These are phyloP conservation scores for Podila horticola DNA, from an alignment of 192 early-diverging fungal genomes.

Conservation along the genomic window DNA sequence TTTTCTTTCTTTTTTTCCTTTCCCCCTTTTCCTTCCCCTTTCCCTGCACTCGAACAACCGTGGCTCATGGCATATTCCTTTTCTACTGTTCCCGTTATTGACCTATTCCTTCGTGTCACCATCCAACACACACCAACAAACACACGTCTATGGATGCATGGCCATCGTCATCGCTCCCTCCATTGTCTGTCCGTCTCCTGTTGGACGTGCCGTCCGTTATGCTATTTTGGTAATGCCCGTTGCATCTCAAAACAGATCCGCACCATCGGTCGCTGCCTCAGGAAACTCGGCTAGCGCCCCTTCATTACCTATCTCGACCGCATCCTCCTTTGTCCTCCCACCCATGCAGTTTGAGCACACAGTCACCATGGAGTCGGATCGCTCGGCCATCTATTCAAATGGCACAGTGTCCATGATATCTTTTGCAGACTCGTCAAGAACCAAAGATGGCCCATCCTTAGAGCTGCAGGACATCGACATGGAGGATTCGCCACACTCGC, in stretches of 20 bases:
- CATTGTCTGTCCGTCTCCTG: background rate
- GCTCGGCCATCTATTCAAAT: background rate
- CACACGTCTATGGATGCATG: background rate
- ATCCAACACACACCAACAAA: background rate
- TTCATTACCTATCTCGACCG: background rate
- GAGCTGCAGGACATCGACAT: background rate
- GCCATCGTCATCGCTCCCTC: background rate
- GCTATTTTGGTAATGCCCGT: too few relatives aligned
- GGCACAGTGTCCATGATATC: slow-evolving; percentile 3
- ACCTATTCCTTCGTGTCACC: slow-evolving; percentile 10
- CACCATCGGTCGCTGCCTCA: too few relatives aligned
- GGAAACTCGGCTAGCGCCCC: slow-evolving; percentile 4
- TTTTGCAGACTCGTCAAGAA: background rate
- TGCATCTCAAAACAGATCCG: too few relatives aligned
- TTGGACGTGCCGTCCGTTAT: too few relatives aligned
- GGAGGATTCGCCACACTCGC: background rate
- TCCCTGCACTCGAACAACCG: background rate
- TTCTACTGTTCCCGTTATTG: background rate
- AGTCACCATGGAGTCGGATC: background rate
- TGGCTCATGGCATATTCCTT: slow-evolving; percentile 1
- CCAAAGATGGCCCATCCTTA: background rate
- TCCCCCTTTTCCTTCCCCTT: background rate
- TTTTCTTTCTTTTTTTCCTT: background rate
- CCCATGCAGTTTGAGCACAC: slow-evolving; percentile 6
- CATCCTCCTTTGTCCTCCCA: slow-evolving; percentile 18